These are phyloP conservation scores for Syncephalastrum contaminatum DNA, from an alignment of 371 early-diverging fungal genomes.

Conservation along the genomic window DNA sequence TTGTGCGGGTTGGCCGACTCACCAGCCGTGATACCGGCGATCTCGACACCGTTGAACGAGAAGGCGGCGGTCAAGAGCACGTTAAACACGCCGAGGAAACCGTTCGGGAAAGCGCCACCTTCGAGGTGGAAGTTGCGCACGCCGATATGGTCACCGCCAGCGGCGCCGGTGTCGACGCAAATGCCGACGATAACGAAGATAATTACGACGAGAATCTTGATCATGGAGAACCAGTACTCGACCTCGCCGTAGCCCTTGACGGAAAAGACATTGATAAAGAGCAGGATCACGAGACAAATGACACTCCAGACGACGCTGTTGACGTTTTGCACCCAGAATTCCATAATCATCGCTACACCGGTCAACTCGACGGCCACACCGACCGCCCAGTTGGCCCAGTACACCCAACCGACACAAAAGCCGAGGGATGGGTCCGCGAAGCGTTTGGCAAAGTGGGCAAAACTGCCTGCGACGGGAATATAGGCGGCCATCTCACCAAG, in stretches of 20 bases:
- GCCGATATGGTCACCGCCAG: constrained; percentile 46
- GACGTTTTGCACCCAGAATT: constrained; percentile 73
- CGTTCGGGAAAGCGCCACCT: constrained; percentile 78
- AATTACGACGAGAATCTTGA: constrained; percentile 61
- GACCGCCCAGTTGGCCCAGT: constrained; percentile 86
- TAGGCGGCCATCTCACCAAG: constrained; percentile 88
- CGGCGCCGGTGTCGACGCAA: constrained; percentile 62
- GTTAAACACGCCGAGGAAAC: constrained; percentile 67
- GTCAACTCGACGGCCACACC: constrained; percentile 81
- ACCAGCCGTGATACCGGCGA: constrained; percentile 75
- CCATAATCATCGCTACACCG: constrained; percentile 77
- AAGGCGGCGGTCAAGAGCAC: constrained; percentile 82
- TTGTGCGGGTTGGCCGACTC: constrained; percentile 71
- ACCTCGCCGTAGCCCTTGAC: constrained; percentile 73
- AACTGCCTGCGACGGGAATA: constrained; percentile 83
- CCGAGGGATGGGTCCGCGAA: constrained; percentile 84
- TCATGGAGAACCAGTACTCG: constrained; percentile 58
- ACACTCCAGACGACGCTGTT: constrained; percentile 61
- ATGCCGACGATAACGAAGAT: constrained; percentile 78
- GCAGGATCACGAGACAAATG: constrained; percentile 58
- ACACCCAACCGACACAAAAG: constrained; percentile 75
- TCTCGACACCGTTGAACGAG: constrained; percentile 82
- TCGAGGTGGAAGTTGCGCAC: constrained; percentile 65
- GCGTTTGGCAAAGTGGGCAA: constrained; percentile 80
- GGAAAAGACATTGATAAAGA: constrained; percentile 62